Evolutionary conservation across 2,329 filamentous ascomycete species (phyloP).

Genomic region (Mycocentrospora acerina): DNA sequence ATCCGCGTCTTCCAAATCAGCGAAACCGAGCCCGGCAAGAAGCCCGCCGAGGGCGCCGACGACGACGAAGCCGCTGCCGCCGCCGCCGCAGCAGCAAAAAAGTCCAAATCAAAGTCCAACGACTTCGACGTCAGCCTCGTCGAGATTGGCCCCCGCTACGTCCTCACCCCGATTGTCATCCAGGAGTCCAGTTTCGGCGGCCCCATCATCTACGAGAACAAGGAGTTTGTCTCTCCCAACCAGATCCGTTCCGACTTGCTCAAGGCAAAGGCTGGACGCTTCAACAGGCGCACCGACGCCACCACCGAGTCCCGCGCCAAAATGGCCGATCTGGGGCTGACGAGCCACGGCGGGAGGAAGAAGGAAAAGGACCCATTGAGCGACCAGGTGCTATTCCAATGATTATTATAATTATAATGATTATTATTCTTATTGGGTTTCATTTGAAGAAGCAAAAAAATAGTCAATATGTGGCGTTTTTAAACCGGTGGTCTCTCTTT

Average conservation of each 20-base stretch:
- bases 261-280: slow-evolving; percentile 72
- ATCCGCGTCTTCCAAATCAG: slow-evolving; percentile 91
- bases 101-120: slow-evolving; percentile 50
- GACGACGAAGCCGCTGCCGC: slow-evolving; percentile 32
- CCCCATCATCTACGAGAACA: slow-evolving; percentile 97
- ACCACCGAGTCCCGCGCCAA: slow-evolving; percentile 71
- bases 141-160: slow-evolving; percentile 91
- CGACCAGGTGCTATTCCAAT: slow-evolving; percentile 74
- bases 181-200: slow-evolving; percentile 94
- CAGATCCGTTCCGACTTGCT: slow-evolving; percentile 83
- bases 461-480: no score
- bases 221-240: slow-evolving; percentile 95
- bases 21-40: slow-evolving; percentile 69
- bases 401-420: no score
- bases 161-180: slow-evolving; percentile 91
- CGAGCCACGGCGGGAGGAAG: slow-evolving; percentile 64
- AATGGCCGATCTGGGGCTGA: slow-evolving; percentile 74
- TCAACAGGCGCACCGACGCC: slow-evolving; percentile 75
- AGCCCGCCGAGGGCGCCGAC: slow-evolving; percentile 45
- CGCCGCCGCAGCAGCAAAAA: slow-evolving; percentile 28
- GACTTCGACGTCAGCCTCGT: slow-evolving; percentile 80
- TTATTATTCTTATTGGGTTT: no score
- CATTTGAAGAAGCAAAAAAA: no score
- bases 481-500: no score
- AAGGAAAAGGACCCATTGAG: slow-evolving; percentile 71